phyloP scores from a whole-genome alignment of 2,329 filamentous ascomycete species.

The Thermochaetoides dissita region DNA sequence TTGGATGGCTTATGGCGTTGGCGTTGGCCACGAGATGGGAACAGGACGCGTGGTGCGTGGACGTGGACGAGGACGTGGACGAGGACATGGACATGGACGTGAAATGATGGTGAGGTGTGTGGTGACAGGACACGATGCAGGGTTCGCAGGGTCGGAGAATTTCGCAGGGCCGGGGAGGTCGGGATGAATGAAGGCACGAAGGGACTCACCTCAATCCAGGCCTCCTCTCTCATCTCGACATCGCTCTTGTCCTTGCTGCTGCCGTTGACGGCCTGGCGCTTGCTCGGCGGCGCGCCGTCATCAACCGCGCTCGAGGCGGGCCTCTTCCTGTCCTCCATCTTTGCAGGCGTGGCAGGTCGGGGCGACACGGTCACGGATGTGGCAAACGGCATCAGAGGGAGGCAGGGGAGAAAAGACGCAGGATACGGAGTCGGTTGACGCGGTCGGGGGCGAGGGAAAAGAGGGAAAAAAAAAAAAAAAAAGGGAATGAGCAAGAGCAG shows the following conservation, averaged over 20 bases:
- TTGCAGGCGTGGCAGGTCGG: constrained; percentile 70
- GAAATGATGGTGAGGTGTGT: constrained; percentile 18
- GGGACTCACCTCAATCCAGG: constrained; percentile 51
- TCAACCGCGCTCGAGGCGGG: constrained; percentile 67
- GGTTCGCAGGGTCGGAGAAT: no score
- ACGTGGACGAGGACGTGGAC: constrained; percentile 3
- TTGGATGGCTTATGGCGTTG: neutral
- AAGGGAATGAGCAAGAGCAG: neutral
- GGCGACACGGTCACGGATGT: constrained; percentile 55
- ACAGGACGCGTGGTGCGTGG: no score
- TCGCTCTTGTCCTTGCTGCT: constrained; percentile 43
- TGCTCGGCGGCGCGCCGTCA: constrained; percentile 76
- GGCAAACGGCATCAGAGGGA: constrained; percentile 73
- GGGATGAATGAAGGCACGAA: no score
- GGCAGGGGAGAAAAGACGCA: constrained; percentile 6
- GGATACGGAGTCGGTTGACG: neutral
- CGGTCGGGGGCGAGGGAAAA: neutral
- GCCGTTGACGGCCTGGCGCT: constrained; percentile 84
- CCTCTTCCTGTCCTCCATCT: constrained; percentile 99
- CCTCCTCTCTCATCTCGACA: constrained; percentile 43
- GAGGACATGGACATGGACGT: constrained; percentile 12
- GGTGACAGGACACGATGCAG: no score
- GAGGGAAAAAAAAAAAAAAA: constrained; percentile 2
- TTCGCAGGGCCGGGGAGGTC: no score
- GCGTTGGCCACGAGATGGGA: neutral